Evolutionary conservation across 1,139 yeast genomes (phyloP), one percentile per base, ranked within the genome.

Genomic region (Geotrichum europaeum): DNA sequence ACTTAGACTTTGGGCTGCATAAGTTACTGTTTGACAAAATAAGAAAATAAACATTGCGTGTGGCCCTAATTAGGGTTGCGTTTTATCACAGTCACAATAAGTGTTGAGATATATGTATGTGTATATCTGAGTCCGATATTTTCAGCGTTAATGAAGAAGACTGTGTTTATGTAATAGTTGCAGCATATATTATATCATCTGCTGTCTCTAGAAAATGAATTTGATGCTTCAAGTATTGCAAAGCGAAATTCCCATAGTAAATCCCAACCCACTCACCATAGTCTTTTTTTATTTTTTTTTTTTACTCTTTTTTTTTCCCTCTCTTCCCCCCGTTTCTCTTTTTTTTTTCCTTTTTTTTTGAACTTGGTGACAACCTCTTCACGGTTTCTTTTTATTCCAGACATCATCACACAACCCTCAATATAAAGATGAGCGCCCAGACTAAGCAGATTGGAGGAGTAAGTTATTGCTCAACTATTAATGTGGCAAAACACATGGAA

Each of bases 401-500:
- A 53, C 62, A 57, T 51, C 60, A 51, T 55, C 60, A 61, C 57
- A 58, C 49, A 61, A 43, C 56, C 56, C 57, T 55, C 60, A 55
- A 67, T 66, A 53, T 61, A 63, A 64, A 62, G 65, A 73, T 72
- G 75, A 70, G 73, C 70, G 66, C 73, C 68, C 69, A 68, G 67
- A 70, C 76, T 64, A 72, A 72, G 72, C 69, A 70, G 66, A 68
- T 73, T 65, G 75, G 76, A 65, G 76, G 76, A 63, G 75, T 72
- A 72, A 67, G 75, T 72, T 53, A 32, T 30, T 6, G 18, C 51
- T 47, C 18, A 2, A n/a, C 15, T 47, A 47, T 13, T 47, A n/a
- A 2, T 47, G 7, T 47, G n/a, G 43, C 43, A 36, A 13, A 6
- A 36, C 18, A 36, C 43, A 36, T 36, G 43, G 32, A 28, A 36